Conservation (phyloP, 768 basidiomycete species). For the Psilocybe cubensis region DNA sequence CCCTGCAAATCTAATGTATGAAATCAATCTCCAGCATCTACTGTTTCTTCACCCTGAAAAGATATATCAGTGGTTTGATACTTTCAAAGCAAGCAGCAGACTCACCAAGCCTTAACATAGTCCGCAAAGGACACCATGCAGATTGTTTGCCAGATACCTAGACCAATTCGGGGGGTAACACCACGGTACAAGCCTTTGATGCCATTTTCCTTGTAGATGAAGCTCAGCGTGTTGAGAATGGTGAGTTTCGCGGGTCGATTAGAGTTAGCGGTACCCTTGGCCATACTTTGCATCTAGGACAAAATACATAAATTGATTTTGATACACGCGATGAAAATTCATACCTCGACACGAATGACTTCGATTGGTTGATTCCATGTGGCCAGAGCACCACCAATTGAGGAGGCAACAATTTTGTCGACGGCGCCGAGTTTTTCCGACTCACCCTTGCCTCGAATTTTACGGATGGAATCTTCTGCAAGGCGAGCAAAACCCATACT, state of each 20-base stretch:
- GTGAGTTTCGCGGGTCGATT: constrained; percentile 93
- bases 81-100: background rate
- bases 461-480: constrained; percentile 81
- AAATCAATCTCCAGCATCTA: constrained; percentile 23
- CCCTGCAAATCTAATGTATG: constrained; percentile 14
- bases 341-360: constrained; percentile 93
- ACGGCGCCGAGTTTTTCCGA: constrained; percentile 70
- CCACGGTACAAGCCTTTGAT: constrained; percentile 97
- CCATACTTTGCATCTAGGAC: constrained; percentile 98
- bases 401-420: constrained; percentile 90
- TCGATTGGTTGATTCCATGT: constrained; percentile 99
- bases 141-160: constrained; percentile 96
- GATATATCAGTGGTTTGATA: constrained; percentile 13
- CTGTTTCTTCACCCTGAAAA: constrained; percentile 55
- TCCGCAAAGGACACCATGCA: constrained; percentile 99
- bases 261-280: constrained; percentile 71
- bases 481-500: constrained; percentile 98
- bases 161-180: constrained; percentile 94
- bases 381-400: constrained; percentile 91
- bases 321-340: background rate
- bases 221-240: constrained; percentile 87
- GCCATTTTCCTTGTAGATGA: constrained; percentile 96
- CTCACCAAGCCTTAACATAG: constrained; percentile 87
- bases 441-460: constrained; percentile 77
- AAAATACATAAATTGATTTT: background rate